Evolutionary conservation across 805 yeast species (phyloP).

Genomic region (Saccharomycopsis microspora): DNA sequence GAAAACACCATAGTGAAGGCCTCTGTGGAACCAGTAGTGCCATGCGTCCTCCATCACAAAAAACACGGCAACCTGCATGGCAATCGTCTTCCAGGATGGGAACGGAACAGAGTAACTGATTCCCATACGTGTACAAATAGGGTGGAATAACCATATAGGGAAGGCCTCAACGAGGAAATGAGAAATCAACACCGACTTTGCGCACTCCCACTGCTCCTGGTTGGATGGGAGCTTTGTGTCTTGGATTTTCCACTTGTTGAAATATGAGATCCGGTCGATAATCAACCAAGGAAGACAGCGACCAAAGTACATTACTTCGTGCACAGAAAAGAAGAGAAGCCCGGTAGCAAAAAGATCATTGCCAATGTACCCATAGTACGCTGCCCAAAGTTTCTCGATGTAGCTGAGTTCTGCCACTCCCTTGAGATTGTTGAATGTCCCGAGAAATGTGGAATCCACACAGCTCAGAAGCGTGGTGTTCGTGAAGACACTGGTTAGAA

Average conservation of each 20-base stretch:
- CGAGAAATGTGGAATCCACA: conserved; percentile 3
- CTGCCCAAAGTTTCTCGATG: conserved; percentile 54
- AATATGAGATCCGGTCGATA: conserved; percentile 58
- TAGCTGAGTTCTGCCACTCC: neutral
- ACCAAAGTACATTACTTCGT: conserved; percentile 68
- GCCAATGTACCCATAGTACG: conserved; percentile 52
- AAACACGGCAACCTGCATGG: conserved; percentile 48
- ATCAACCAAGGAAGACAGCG: conserved; percentile 70
- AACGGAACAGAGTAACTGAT: conserved; percentile 56
- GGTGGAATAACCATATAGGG: conserved; percentile 79
- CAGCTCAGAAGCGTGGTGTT: neutral
- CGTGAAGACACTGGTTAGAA: conserved; percentile 1
- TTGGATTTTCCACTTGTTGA: conserved; percentile 65
- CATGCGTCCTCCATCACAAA: conserved; percentile 68
- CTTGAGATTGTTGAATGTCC: conserved; percentile 3
- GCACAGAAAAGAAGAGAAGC: conserved; percentile 47
- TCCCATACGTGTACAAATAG: conserved; percentile 54
- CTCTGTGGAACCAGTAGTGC: conserved; percentile 95
- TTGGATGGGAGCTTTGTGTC: conserved; percentile 50
- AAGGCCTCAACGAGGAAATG: conserved; percentile 71
- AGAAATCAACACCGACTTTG: conserved; percentile 53
- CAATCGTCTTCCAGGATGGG: conserved; percentile 40
- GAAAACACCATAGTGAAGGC: conserved; percentile 78
- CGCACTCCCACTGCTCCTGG: conserved; percentile 70
- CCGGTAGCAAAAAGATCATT: conserved; percentile 76